These are phyloP conservation scores for Lasiosphaeria miniovina DNA, from an alignment of 495 filamentous ascomycete species.

Conservation along the genomic window DNA sequence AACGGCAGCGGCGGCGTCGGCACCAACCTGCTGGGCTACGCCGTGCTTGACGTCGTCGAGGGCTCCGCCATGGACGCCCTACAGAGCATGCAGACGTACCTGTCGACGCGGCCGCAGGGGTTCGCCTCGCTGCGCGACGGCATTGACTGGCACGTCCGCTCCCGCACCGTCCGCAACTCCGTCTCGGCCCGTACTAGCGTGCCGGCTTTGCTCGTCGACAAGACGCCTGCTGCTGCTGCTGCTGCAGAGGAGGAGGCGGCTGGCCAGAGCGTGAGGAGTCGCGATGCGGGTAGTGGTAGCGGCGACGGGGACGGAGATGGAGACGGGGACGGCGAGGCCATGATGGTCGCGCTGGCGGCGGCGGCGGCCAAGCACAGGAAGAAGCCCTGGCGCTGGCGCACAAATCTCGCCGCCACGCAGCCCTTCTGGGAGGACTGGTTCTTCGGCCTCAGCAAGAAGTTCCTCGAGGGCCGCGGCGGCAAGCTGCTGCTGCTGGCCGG, in stretches of 20 bases:
- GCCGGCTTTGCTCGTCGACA: slow-evolving; percentile 68
- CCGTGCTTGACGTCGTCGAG: slow-evolving; percentile 93
- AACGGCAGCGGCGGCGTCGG: slow-evolving; percentile 54
- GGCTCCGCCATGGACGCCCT: slow-evolving; percentile 85
- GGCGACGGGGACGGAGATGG: slow-evolving; percentile 1
- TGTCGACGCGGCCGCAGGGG: slow-evolving; percentile 73
- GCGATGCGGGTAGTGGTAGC: background rate
- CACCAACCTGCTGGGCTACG: slow-evolving; percentile 72
- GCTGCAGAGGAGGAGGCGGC: background rate
- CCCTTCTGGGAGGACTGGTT: slow-evolving; percentile 97
- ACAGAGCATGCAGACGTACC: slow-evolving; percentile 87
- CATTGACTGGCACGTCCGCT: slow-evolving; percentile 91
- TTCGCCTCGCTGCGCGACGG: slow-evolving; percentile 74
- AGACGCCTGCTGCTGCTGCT: background rate
- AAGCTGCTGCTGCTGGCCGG: slow-evolving; percentile 90
- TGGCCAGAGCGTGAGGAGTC: slow-evolving; percentile 30
- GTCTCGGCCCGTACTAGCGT: slow-evolving; percentile 80
- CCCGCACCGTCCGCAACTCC: slow-evolving; percentile 81
- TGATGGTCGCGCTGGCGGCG: too few species aligned
- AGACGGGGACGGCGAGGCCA: background rate
- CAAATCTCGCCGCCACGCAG: slow-evolving; percentile 77
- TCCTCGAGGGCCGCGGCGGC: slow-evolving; percentile 76
- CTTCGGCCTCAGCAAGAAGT: slow-evolving; percentile 79
- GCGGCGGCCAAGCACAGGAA: background rate
- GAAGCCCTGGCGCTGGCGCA: slow-evolving; percentile 74